These are phyloP conservation scores for Talaromyces albobiverticillius DNA, from an alignment of 2,329 filamentous ascomycete genomes.

Conservation along the genomic window DNA sequence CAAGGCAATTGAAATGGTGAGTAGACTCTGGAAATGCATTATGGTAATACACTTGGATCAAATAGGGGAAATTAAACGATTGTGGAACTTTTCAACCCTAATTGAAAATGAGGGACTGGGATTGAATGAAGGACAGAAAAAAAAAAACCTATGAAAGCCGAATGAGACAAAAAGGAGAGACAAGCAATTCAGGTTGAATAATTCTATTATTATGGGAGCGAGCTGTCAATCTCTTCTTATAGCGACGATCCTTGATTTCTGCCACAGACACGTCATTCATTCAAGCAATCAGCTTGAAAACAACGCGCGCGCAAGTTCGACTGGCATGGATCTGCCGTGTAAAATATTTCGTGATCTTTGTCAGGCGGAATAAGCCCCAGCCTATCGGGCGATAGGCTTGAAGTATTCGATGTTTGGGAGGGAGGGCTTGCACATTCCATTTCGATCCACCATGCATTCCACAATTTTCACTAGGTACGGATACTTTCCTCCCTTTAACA, in stretches of 20 bases:
- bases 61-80: background rate
- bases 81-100: background rate
- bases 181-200: background rate
- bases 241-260: background rate
- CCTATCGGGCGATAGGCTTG: conserved; percentile 12
- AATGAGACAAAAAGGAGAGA: background rate
- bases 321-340: conserved; percentile 15
- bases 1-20: conserved; percentile 9
- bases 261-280: background rate
- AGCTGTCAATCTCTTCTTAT: conserved; percentile 15
- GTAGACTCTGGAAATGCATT: conserved; percentile 13
- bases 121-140: background rate
- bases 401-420: background rate
- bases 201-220: too few relatives aligned
- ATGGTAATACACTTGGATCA: background rate
- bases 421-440: conserved; percentile 10
- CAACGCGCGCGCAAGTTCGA: conserved; percentile 1
- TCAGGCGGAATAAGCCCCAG: background rate
- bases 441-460: conserved; percentile 8
- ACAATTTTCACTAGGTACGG: too few relatives aligned
- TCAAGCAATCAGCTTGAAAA: background rate
- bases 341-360: background rate
- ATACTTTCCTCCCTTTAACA: background rate
- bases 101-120: conserved; percentile 6
- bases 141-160: background rate